These are phyloP conservation scores for Gloeostereum incarnatum DNA, from an alignment of 768 basidiomycete species.

Conservation along the genomic window DNA sequence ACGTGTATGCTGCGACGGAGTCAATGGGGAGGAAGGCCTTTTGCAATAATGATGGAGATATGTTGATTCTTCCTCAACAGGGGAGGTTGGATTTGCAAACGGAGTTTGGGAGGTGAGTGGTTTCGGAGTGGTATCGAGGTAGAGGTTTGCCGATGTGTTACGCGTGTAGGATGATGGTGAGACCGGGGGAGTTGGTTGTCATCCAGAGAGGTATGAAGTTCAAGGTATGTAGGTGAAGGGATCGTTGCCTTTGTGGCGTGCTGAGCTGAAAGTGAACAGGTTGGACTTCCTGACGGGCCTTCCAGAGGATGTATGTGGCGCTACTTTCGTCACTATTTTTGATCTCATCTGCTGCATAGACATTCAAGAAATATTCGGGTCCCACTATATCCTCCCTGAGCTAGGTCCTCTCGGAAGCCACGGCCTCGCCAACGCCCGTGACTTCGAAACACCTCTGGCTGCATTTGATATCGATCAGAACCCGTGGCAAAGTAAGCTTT, in stretches of 20 bases:
- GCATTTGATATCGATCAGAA: conserved; percentile 57
- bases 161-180: conserved; percentile 46
- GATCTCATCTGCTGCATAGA: conserved; percentile 22
- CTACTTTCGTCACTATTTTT: not conserved
- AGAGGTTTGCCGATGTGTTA: conserved; percentile 6
- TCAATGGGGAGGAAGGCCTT: conserved; percentile 57
- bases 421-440: conserved; percentile 56
- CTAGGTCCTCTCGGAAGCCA: conserved; percentile 58
- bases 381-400: conserved; percentile 54
- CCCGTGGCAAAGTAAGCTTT: conserved; percentile 42
- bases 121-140: not conserved
- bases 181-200: conserved; percentile 56
- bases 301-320: conserved; percentile 45
- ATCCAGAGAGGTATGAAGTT: conserved; percentile 61
- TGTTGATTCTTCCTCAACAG: conserved; percentile 57
- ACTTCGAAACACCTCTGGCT: conserved; percentile 58
- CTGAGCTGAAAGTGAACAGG: conserved; percentile 20
- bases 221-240: conserved; percentile 29
- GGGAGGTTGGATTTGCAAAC: conserved; percentile 63
- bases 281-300: conserved; percentile 46
- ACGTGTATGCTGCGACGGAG: conserved; percentile 49
- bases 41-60: conserved; percentile 56
- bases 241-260: not conserved
- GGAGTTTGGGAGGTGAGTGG: conserved; percentile 52
- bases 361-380: conserved; percentile 55